Conservation (phyloP, 106 monocot genomes). For the Phalaenopsis equestris region DNA sequence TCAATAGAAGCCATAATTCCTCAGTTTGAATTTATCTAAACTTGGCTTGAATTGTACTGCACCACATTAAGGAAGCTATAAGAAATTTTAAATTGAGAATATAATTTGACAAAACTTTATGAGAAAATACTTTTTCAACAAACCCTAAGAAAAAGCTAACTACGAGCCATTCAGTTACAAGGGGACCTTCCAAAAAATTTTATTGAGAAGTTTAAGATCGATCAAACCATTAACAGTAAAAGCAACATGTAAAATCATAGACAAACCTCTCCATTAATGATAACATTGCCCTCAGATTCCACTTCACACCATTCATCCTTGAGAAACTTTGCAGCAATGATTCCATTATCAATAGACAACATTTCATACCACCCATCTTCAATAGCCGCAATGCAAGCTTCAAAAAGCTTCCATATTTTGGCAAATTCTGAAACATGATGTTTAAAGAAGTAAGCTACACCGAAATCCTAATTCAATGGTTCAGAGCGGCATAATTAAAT, state of each 20-base stretch:
- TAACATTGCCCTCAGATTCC: constrained; percentile 14
- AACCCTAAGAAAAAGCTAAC: neutral
- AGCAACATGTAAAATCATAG: neutral
- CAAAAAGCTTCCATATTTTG: constrained; percentile 32
- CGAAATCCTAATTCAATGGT: neutral
- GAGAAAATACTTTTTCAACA: neutral
- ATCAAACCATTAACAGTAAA: constrained; percentile 1
- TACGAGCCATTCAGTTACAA: neutral
- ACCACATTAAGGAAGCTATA: neutral
- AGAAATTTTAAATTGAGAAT: neutral
- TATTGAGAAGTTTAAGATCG: neutral
- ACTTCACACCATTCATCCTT: constrained; percentile 55
- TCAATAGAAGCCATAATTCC: too few relatives aligned
- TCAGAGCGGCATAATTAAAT: neutral
- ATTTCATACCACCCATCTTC: constrained; percentile 54
- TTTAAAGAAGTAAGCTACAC: neutral
- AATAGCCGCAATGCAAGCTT: constrained; percentile 37
- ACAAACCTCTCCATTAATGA: constrained; percentile 44
- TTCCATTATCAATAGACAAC: constrained; percentile 11
- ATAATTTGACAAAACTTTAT: neutral
- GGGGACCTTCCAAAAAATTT: neutral
- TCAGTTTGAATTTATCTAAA: neutral
- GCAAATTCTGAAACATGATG: constrained; percentile 7
- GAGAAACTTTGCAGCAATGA: constrained; percentile 49
- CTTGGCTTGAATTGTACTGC: neutral